A percentile compares a stretch with the other conserved stretches of the same genome.
phyloP scores from a whole-genome alignment of 169 alveolate genomes.

The Eimeria acervulina region DNA sequence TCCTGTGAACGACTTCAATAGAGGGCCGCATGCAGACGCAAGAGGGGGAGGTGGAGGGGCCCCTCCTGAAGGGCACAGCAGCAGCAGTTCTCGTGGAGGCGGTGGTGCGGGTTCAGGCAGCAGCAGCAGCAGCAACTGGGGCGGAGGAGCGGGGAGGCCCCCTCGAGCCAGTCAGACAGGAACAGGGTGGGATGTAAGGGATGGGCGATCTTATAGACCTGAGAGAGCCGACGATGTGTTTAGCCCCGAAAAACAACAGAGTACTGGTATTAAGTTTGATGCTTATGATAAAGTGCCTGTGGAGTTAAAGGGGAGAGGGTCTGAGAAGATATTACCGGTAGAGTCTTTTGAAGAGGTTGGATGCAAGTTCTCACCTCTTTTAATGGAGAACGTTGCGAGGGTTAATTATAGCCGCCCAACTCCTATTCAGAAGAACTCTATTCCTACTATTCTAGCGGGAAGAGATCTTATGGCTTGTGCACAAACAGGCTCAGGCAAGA shows the following conservation, averaged over 20 bases:
- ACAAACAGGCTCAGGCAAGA: conserved; percentile 99
- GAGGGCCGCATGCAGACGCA: background rate
- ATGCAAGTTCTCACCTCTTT: conserved; percentile 85
- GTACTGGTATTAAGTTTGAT: conserved; percentile 89
- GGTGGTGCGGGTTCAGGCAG: background rate
- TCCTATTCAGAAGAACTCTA: conserved; percentile 96
- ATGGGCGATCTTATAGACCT: conserved; percentile 83
- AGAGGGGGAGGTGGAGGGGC: conserved; percentile 1
- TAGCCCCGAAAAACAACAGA: conserved; percentile 82
- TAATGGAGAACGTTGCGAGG: conserved; percentile 85
- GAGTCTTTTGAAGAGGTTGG: conserved; percentile 86
- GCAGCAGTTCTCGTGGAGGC: no score
- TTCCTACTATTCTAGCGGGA: conserved; percentile 95
- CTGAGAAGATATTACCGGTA: conserved; percentile 84
- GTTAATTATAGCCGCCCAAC: conserved; percentile 94
- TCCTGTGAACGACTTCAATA: conserved; percentile 8
- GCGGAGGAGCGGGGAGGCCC: conserved; percentile 46
- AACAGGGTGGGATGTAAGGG: conserved; percentile 87
- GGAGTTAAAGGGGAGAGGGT: conserved; percentile 87
- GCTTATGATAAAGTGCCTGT: conserved; percentile 89
- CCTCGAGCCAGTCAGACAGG: conserved; percentile 67
- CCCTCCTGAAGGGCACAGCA: conserved; percentile 27
- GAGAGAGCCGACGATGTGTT: conserved; percentile 85
- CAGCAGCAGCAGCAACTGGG: background rate
- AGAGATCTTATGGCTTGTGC: conserved; percentile 98